A percentile compares a stretch with the other conserved stretches of the same genome.
These are phyloP conservation scores for Cyberlindnera veronae DNA, from an alignment of 805 yeast genomes.

Conservation along the genomic window DNA sequence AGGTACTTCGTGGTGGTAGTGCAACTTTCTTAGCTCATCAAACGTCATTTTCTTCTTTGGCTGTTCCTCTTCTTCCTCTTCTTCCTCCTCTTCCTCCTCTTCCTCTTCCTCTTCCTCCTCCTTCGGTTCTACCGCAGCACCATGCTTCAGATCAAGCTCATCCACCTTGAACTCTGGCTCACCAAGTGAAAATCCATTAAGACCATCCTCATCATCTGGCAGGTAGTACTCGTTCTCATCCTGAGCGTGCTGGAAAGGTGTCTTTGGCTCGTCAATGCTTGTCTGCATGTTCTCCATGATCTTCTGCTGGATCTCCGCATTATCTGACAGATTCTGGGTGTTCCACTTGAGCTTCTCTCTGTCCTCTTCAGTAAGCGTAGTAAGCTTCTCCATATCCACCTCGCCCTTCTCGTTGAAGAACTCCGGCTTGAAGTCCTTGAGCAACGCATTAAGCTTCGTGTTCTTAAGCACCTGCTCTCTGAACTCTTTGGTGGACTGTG, in stretches of 20 bases:
- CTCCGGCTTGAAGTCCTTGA: constrained; percentile 29
- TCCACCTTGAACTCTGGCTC: constrained; percentile 46
- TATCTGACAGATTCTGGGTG: constrained; percentile 64
- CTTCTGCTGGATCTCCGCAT: constrained; percentile 67
- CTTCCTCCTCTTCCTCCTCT: background rate
- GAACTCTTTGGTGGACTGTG: constrained; percentile 39
- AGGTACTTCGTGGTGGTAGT: constrained; percentile 59
- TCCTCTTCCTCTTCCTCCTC: constrained; percentile 32
- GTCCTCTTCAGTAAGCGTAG: constrained; percentile 9
- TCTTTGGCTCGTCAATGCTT: constrained; percentile 89
- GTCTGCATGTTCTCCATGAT: constrained; percentile 39
- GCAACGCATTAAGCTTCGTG: constrained; percentile 69
- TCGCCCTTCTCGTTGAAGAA: constrained; percentile 26
- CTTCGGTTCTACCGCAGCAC: constrained; percentile 10
- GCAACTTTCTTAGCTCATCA: constrained; percentile 76
- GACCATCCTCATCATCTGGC: constrained; percentile 52
- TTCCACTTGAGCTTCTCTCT: constrained; percentile 72
- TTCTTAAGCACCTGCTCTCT: constrained; percentile 76
- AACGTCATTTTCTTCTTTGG: constrained; percentile 41
- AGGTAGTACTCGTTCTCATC: constrained; percentile 71
- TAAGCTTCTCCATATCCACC: constrained; percentile 12
- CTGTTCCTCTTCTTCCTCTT: background rate
- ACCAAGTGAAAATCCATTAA: constrained; percentile 55
- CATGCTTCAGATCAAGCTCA: constrained; percentile 21
- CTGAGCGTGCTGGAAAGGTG: constrained; percentile 90